phyloP scores from a whole-genome alignment of 2,329 filamentous ascomycete genomes.

The Drechslera avenae region DNA sequence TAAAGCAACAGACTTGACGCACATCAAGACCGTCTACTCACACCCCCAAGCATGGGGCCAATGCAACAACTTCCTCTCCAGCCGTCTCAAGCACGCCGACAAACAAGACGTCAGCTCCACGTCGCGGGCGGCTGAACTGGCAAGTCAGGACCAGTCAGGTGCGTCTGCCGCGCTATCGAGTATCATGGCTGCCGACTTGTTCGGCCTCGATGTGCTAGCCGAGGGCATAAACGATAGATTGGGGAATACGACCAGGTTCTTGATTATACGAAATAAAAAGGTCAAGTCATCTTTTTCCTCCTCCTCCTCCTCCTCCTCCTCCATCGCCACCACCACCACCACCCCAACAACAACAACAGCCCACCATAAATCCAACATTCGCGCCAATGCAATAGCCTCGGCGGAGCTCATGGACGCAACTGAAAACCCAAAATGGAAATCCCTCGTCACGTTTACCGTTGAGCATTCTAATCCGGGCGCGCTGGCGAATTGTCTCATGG shows the following conservation, averaged over 20 bases:
- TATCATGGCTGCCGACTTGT: conserved; percentile 70
- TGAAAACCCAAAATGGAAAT: conserved; percentile 58
- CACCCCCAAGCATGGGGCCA: conserved; percentile 97
- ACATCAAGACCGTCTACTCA: conserved; percentile 80
- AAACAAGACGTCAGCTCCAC: conserved; percentile 84
- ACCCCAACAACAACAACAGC: no score
- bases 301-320: no score
- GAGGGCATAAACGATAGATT: conserved; percentile 72
- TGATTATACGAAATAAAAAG: conserved; percentile 41
- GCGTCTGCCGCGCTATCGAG: conserved; percentile 79
- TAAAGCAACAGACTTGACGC: conserved; percentile 52
- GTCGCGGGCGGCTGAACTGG: conserved; percentile 79
- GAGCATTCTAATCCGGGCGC: conserved; percentile 79
- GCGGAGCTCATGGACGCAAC: no score
- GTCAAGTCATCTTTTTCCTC: not conserved
- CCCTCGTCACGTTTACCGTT: conserved; percentile 80
- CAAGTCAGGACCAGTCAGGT: conserved; percentile 65
- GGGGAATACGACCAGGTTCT: conserved; percentile 81
- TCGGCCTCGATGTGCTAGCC: conserved; percentile 72
- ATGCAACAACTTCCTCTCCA: conserved; percentile 75
- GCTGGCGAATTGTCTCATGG: conserved; percentile 76
- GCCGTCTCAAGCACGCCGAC: conserved; percentile 74
- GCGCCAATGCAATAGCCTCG: no score
- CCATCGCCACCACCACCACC: no score
- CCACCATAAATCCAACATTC: no score